Conservation (phyloP, 1,284 basidiomycete genomes). For the Puccinia polysora region DNA sequence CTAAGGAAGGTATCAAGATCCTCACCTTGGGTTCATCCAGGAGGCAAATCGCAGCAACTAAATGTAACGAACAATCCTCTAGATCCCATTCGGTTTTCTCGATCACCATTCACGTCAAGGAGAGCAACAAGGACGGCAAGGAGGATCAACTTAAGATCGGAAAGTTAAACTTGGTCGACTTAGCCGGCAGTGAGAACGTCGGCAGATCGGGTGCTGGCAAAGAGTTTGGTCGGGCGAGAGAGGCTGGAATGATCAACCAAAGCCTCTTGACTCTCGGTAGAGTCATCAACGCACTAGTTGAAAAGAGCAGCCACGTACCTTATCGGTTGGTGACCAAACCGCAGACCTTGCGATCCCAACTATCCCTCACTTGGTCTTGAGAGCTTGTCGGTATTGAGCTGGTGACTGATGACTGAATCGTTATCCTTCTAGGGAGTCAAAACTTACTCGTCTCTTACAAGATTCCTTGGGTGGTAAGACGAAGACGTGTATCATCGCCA, state of each 20-base stretch:
- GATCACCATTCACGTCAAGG: conserved; percentile 88
- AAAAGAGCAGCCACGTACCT: conserved; percentile 80
- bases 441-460: conserved; percentile 93
- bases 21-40: conserved; percentile 83
- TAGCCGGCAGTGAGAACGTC: conserved; percentile 97
- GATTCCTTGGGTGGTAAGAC: conserved; percentile 97
- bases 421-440: conserved; percentile 57
- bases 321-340: conserved; percentile 62
- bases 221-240: conserved; percentile 86
- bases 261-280: conserved; percentile 90
- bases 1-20: conserved; percentile 75
- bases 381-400: background rate
- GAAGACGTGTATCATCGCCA: conserved; percentile 97
- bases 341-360: background rate
- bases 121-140: conserved; percentile 61
- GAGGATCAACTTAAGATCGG: conserved; percentile 89
- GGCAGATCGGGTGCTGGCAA: conserved; percentile 76
- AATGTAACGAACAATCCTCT: conserved; percentile 73
- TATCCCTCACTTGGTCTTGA: background rate
- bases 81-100: conserved; percentile 98
- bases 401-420: background rate
- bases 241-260: conserved; percentile 99
- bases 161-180: conserved; percentile 93
- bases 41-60: conserved; percentile 90
- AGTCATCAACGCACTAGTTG: conserved; percentile 94